phyloP scores from a whole-genome alignment of 23 red algal species.

The Gracilaria domingensis region DNA sequence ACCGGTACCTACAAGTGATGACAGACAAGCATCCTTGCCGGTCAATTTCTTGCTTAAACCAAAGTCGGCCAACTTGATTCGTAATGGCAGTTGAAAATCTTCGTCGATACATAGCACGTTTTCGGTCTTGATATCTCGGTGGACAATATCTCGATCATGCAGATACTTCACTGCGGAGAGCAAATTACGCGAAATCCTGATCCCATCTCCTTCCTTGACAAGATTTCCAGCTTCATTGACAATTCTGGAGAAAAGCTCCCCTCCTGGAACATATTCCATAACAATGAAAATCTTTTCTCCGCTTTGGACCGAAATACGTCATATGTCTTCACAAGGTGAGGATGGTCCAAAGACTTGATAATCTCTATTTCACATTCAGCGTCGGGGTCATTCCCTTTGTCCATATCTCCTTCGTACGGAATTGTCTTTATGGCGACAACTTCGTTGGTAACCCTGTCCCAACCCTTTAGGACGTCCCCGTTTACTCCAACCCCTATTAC shows the following conservation, averaged over 20 bases:
- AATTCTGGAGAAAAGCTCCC: conserved; percentile 61
- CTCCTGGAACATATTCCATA: conserved; percentile 73
- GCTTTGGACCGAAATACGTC: conserved; percentile 70
- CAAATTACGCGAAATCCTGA: conserved; percentile 35
- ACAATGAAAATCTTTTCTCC: conserved; percentile 73
- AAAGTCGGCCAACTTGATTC: conserved; percentile 86
- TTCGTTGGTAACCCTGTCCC: conserved; percentile 73
- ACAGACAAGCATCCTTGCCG: conserved; percentile 31
- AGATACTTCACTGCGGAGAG: conserved; percentile 67
- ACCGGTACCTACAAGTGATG: conserved; percentile 43
- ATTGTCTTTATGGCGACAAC: conserved; percentile 86
- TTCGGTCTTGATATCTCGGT: conserved; percentile 74
- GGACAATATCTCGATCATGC: conserved; percentile 61
- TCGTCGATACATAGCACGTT: conserved; percentile 69
- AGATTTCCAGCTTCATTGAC: conserved; percentile 48
- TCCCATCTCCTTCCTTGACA: conserved; percentile 53
- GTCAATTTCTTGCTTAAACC: conserved; percentile 58
- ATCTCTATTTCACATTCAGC: conserved; percentile 80
- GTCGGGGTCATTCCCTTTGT: conserved; percentile 58
- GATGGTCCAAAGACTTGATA: conserved; percentile 75
- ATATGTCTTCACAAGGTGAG: conserved; percentile 80
- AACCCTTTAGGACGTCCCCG: conserved; percentile 75
- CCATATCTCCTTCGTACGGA: conserved; percentile 66
- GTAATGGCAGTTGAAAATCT: conserved; percentile 40
- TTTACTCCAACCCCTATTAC: conserved; percentile 87